phyloP scores from a whole-genome alignment of 1,139 yeast species.

The Blastobotrys illinoisensis region DNA sequence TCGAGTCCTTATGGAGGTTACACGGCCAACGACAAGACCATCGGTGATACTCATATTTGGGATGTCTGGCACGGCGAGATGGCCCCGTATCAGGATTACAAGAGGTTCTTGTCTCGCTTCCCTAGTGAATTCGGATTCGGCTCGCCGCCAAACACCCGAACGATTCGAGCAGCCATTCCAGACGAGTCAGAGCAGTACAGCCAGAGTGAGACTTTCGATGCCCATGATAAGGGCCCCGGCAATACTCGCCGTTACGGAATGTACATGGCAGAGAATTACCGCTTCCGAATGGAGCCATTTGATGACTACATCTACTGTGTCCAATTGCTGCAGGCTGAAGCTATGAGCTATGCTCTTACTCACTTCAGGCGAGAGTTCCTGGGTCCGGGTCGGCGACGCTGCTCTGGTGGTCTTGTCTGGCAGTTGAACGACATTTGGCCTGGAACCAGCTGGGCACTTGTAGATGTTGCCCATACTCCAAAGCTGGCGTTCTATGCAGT shows the following conservation, averaged over 20 bases:
- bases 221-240: slow-evolving; percentile 41
- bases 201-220: slow-evolving; percentile 37
- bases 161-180: slow-evolving; percentile 34
- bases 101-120: slow-evolving; percentile 39
- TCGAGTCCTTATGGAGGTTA: slow-evolving; percentile 44
- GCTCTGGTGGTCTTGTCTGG: slow-evolving; percentile 45
- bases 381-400: slow-evolving; percentile 29
- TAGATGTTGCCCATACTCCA: slow-evolving; percentile 38
- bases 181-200: slow-evolving; percentile 35
- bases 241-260: slow-evolving; percentile 39
- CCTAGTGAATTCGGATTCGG: slow-evolving; percentile 47
- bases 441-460: slow-evolving; percentile 42
- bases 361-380: slow-evolving; percentile 42
- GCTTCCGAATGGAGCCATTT: slow-evolving; percentile 31
- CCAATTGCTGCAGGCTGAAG: slow-evolving; percentile 45
- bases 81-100: slow-evolving; percentile 43
- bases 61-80: slow-evolving; percentile 47
- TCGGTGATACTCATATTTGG: slow-evolving; percentile 48
- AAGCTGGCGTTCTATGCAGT: slow-evolving; percentile 42
- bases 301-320: slow-evolving; percentile 42
- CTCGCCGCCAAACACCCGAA: slow-evolving; percentile 35
- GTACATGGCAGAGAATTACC: slow-evolving; percentile 40
- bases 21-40: slow-evolving; percentile 33
- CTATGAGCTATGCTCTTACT: slow-evolving; percentile 39
- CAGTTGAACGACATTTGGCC: slow-evolving; percentile 50